These are phyloP conservation scores for Coemansia sp. DNA, from an alignment of 192 early-diverging fungal genomes.

Conservation along the genomic window DNA sequence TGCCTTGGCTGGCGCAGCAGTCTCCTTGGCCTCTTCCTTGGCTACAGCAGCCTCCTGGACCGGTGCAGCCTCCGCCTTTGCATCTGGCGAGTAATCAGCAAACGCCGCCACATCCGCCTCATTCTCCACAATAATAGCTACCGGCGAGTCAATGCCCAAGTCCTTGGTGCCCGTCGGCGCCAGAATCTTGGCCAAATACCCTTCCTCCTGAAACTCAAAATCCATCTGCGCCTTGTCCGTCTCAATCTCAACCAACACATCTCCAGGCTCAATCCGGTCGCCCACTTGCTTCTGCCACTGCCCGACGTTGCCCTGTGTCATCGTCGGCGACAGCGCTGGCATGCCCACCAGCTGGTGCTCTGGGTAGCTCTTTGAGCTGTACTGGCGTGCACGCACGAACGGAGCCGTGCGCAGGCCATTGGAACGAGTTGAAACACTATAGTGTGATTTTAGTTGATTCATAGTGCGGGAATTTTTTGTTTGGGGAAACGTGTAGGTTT, in stretches of 20 bases:
- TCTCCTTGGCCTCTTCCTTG: slow-evolving; percentile 4
- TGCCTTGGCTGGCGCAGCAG: slow-evolving; percentile 7
- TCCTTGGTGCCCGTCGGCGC: slow-evolving; percentile 85
- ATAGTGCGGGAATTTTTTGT: too few relatives aligned
- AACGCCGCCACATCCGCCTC: slow-evolving; percentile 85
- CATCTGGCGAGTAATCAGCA: slow-evolving; percentile 64
- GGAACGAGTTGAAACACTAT: too few relatives aligned
- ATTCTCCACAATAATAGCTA: slow-evolving; percentile 89
- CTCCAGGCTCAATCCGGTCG: slow-evolving; percentile 84
- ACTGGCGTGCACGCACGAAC: slow-evolving; percentile 20
- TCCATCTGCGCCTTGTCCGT: slow-evolving; percentile 99
- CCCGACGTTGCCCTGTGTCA: slow-evolving; percentile 94
- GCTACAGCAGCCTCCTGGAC: slow-evolving; percentile 9
- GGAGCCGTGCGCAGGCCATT: neutral
- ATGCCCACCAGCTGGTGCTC: slow-evolving; percentile 78
- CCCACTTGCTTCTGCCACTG: slow-evolving; percentile 93
- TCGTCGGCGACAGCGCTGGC: slow-evolving; percentile 96
- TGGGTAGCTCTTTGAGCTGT: slow-evolving; percentile 62
- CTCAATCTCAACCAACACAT: slow-evolving; percentile 92
- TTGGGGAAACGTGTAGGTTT: too few relatives aligned
- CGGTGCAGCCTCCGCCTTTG: slow-evolving; percentile 41
- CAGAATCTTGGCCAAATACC: slow-evolving; percentile 90
- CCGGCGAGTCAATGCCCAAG: slow-evolving; percentile 80
- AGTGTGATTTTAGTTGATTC: too few relatives aligned
- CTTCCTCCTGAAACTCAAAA: slow-evolving; percentile 96